A percentile compares a stretch with the other conserved stretches of the same genome.
phyloP scores from a whole-genome alignment of 75 land plant species.

The Selaginella tamariscina region DNA sequence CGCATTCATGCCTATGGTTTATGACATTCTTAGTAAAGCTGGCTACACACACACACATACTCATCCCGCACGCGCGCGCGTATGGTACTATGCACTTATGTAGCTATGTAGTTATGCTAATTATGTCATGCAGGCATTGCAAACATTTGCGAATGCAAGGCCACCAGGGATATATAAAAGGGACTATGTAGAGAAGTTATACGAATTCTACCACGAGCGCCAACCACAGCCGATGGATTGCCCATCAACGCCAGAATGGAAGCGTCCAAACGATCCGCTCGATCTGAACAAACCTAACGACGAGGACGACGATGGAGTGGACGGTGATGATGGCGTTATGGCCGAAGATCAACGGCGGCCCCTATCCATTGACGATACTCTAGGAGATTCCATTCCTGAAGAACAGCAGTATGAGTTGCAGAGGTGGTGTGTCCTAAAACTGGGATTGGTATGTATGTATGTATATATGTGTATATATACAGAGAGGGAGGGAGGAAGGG shows the following conservation, averaged over 20 bases:
- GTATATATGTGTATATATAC: too few species aligned
- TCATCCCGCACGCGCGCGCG: too few species aligned
- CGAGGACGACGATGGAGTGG: slow-evolving; percentile 59
- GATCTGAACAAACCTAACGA: slow-evolving; percentile 89
- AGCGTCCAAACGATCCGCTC: slow-evolving; percentile 56
- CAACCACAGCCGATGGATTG: slow-evolving; percentile 46
- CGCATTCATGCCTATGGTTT: background rate
- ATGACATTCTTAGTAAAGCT: too few species aligned
- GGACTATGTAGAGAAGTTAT: slow-evolving; percentile 75
- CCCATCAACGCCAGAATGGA: slow-evolving; percentile 95
- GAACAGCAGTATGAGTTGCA: slow-evolving; percentile 54
- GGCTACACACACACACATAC: too few species aligned
- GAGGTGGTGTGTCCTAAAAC: slow-evolving; percentile 36
- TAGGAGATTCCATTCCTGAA: slow-evolving; percentile 76
- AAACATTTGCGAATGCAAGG: slow-evolving; percentile 63
- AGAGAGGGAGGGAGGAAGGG: too few species aligned
- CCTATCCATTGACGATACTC: slow-evolving; percentile 89
- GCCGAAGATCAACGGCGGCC: slow-evolving; percentile 19
- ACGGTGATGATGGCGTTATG: slow-evolving; percentile 36
- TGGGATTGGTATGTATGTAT: slow-evolving; percentile 22
- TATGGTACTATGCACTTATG: too few species aligned
- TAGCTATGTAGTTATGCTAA: too few species aligned
- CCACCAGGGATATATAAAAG: slow-evolving; percentile 95
- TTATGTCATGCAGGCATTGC: slow-evolving; percentile 43
- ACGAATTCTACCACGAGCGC: slow-evolving; percentile 70